Conservation (phyloP, 441 rosid species). For the Kokia cookei region DNA sequence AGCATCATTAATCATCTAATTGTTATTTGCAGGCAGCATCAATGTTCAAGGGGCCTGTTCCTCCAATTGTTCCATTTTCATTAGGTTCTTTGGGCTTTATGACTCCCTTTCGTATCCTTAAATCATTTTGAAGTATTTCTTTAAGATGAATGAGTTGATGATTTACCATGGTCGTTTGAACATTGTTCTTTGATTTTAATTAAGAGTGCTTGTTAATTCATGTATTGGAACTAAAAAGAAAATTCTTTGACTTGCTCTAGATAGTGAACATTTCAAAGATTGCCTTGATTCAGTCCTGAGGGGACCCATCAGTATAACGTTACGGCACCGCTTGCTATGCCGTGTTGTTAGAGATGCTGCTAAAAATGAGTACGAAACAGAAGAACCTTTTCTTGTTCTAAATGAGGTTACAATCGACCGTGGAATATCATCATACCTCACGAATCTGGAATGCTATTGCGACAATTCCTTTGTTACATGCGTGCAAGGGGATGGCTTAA, state of each 20-base stretch:
- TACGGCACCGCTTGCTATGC: slow-evolving; percentile 84
- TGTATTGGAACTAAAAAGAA: slow-evolving; percentile 9
- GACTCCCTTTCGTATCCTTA: slow-evolving; percentile 79
- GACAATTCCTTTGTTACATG: slow-evolving; percentile 89
- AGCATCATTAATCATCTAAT: slow-evolving; percentile 3
- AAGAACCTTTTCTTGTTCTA: slow-evolving; percentile 70
- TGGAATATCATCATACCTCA: slow-evolving; percentile 87
- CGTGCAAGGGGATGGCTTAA: slow-evolving; percentile 99
- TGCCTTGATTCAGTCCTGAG: slow-evolving; percentile 66
- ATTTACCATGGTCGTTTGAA: not conserved
- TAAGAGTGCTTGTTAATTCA: slow-evolving; percentile 16
- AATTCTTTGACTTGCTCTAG: slow-evolving; percentile 55
- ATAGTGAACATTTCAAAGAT: slow-evolving; percentile 82
- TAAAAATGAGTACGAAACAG: slow-evolving; percentile 65
- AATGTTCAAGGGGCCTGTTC: slow-evolving; percentile 96
- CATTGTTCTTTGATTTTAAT: not conserved
- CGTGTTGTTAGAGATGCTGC: slow-evolving; percentile 80
- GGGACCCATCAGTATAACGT: slow-evolving; percentile 92
- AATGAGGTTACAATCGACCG: slow-evolving; percentile 99
- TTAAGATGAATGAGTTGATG: not conserved
- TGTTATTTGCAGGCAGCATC: slow-evolving; percentile 77
- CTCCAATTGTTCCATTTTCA: slow-evolving; percentile 92
- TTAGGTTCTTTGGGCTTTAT: slow-evolving; percentile 92
- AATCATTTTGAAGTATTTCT: slow-evolving; percentile 1
- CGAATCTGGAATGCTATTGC: slow-evolving; percentile 95